Conservation (phyloP, 192 early-diverging fungal genomes). For the Backusella parvicylindrica region DNA sequence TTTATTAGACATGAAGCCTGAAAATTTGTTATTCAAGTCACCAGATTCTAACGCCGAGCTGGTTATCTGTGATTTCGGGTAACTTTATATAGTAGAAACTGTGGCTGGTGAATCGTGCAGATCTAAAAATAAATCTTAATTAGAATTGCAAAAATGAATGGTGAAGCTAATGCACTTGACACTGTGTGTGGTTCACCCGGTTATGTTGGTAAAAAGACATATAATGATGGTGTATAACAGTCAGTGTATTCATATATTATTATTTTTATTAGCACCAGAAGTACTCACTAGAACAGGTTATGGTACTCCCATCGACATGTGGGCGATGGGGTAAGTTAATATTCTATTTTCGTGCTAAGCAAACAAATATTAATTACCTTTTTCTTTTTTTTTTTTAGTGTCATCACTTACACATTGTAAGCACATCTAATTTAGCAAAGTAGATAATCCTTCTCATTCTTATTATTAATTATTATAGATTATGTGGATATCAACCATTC, state of each 20-base stretch:
- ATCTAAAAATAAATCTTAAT: background rate
- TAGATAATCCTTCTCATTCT: background rate
- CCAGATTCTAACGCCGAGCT: conserved; percentile 60
- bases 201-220: conserved; percentile 44
- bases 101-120: background rate
- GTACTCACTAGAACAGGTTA: conserved; percentile 80
- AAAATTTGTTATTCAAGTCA: conserved; percentile 81
- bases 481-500: conserved; percentile 82
- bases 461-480: conserved; percentile 21
- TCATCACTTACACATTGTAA: conserved; percentile 86
- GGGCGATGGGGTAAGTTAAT: conserved; percentile 71
- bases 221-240: background rate
- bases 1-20: conserved; percentile 72
- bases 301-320: conserved; percentile 90
- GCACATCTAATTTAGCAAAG: conserved; percentile 18
- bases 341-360: background rate
- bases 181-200: conserved; percentile 88
- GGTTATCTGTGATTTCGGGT: conserved; percentile 86
- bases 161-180: conserved; percentile 59
- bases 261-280: conserved; percentile 59
- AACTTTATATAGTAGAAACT: background rate
- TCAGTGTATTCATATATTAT: background rate
- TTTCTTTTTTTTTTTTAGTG: conserved; percentile 43
- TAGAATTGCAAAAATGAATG: conserved; percentile 66
- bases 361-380: background rate